Conservation (phyloP, 2,329 filamentous ascomycete genomes). For the Harringtonia aguacate region DNA sequence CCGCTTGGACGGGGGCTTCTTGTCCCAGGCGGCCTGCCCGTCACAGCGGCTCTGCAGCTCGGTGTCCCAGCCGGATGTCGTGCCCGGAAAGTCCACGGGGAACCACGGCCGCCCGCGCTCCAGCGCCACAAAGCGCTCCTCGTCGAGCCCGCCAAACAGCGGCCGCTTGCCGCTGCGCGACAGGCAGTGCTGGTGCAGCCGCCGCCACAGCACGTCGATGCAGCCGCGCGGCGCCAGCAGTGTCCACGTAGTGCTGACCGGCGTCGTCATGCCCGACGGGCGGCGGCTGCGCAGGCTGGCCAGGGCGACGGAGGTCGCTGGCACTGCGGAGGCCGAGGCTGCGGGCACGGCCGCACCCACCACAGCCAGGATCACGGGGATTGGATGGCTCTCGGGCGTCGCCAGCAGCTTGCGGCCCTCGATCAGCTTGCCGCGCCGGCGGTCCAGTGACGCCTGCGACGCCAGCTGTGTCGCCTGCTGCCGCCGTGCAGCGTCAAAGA, state of each 20-base stretch:
- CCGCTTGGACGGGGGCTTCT: slow-evolving; percentile 72
- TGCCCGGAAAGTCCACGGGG: slow-evolving; percentile 73
- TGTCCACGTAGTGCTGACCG: slow-evolving; percentile 47
- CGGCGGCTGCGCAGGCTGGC: neutral
- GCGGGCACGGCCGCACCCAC: neutral
- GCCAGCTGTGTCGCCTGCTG: slow-evolving; percentile 55
- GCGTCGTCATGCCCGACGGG: neutral
- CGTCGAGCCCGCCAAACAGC: slow-evolving; percentile 69
- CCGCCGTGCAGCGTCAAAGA: slow-evolving; percentile 62
- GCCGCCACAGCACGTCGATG: slow-evolving; percentile 76
- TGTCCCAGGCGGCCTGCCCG: slow-evolving; percentile 57
- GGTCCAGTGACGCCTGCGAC: slow-evolving; percentile 72
- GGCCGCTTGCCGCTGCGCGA: slow-evolving; percentile 65
- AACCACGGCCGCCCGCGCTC: slow-evolving; percentile 74
- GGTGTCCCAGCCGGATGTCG: slow-evolving; percentile 69
- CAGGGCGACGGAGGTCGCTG: too few relatives aligned
- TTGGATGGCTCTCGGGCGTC: slow-evolving; percentile 54
- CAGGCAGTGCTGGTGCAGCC: slow-evolving; percentile 70
- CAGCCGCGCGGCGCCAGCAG: slow-evolving; percentile 86
- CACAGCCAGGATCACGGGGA: slow-evolving; percentile 62
- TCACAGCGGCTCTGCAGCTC: slow-evolving; percentile 54
- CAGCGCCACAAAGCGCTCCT: slow-evolving; percentile 71
- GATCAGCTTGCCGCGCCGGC: slow-evolving; percentile 51
- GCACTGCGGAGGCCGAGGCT: too few relatives aligned
- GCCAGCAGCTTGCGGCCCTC: slow-evolving; percentile 49